Evolutionary conservation across 1,284 basidiomycete genomes (phyloP), one percentile per base, ranked within the genome.

Genomic region (Schizophyllum commune): DNA sequence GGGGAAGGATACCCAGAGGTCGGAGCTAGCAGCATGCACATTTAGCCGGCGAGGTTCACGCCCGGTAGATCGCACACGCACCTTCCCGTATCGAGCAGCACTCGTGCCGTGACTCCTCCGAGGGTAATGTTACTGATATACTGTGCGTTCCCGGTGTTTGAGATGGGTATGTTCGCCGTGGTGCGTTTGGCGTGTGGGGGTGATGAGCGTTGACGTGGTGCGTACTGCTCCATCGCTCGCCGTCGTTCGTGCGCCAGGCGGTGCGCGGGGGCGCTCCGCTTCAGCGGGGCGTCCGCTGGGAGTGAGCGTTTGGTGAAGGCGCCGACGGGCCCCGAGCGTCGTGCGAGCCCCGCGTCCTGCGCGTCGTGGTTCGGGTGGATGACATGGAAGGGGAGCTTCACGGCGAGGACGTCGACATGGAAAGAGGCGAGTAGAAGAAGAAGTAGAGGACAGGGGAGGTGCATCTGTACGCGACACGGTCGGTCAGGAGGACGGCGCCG

Each of bases 11-110:
- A 85, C 83, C 86, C 86, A 88, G 17, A 89, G 72, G 70, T 89
- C 86, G 54, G 86, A 86, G 64, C 85, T 86, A 60, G 32, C 47
- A 11, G 52, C 20, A 15, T 27, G 17, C n/a, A 21, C 9, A 6
- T 55, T 52, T 27, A 27, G 27, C 27, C 27, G 27, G 27, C 21
- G 6, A n/a, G 32, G 34, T 19, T 57, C 54, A 61, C 67, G 56
- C 56, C 61, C 5, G 6, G 54, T 39, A n/a, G n/a, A 32, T 39
- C 27, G 47, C 17, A 15, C 33, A 15, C 68, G 22, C 61, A 81
- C 83, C 83, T 84, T 70, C 83, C 83, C 1, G 83, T 85, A 68
- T 85, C 84, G 55, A 86, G 68, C 68, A 86, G 74, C 56, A 86
- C 81, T 19, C 79, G 74, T 57, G 83, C 68, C 11, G 71, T 67